Evolutionary conservation across 768 basidiomycete species (phyloP).

Genomic region (Gloeostereum incarnatum): DNA sequence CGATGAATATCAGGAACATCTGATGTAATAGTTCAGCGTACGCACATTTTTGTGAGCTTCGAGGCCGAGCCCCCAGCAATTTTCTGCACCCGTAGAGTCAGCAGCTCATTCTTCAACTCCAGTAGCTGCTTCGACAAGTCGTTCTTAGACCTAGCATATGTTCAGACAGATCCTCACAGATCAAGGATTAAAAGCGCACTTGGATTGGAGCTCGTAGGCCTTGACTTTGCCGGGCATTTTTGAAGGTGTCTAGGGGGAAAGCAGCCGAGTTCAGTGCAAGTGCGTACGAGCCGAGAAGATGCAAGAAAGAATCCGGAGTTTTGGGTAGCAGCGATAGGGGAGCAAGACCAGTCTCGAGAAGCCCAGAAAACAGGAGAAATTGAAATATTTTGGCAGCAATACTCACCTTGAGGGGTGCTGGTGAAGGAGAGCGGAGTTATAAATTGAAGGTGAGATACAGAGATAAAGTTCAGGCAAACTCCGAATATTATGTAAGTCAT

Average conservation of each 20-base stretch:
- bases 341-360: too few relatives aligned
- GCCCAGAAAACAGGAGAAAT: too few relatives aligned
- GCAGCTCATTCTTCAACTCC: conserved; percentile 94
- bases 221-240: conserved; percentile 90
- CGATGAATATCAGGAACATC: conserved; percentile 1
- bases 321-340: too few relatives aligned
- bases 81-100: conserved; percentile 93
- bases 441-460: too few relatives aligned
- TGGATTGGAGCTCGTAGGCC: conserved; percentile 93
- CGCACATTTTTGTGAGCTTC: conserved; percentile 97
- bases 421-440: too few relatives aligned
- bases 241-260: conserved; percentile 23
- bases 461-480: too few relatives aligned
- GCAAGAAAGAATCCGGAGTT: too few relatives aligned
- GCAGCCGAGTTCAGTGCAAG: too few relatives aligned
- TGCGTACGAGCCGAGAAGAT: too few relatives aligned
- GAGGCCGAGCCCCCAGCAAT: conserved; percentile 92
- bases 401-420: too few relatives aligned
- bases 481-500: too few relatives aligned
- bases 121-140: conserved; percentile 90
- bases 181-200: conserved; percentile 40
- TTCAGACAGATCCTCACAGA: conserved; percentile 8
- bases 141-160: conserved; percentile 72
- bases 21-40: conserved; percentile 9
- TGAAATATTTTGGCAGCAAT: too few relatives aligned